These are phyloP conservation scores for Ceratocystis albifundus DNA, from an alignment of 2,329 filamentous ascomycete species.

Conservation along the genomic window DNA sequence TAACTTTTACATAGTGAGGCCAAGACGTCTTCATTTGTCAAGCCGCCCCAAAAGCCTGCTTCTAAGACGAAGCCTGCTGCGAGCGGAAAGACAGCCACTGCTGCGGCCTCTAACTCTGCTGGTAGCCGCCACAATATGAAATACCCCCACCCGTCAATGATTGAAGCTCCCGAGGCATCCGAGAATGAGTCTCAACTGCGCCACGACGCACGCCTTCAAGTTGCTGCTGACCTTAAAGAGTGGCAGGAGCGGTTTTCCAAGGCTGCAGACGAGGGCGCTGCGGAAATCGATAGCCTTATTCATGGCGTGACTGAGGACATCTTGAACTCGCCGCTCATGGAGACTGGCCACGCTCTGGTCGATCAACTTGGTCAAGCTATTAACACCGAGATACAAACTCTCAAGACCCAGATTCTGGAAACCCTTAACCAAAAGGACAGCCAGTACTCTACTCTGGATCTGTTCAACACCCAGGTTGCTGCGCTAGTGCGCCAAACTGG, in stretches of 20 bases:
- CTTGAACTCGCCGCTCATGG: constrained; percentile 35
- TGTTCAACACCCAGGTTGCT: constrained; percentile 35
- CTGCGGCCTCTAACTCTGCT: constrained; percentile 28
- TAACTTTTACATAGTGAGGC: constrained; percentile 8
- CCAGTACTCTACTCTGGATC: constrained; percentile 34
- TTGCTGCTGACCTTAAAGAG: constrained; percentile 63
- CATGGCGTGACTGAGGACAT: constrained; percentile 40
- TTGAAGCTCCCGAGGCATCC: constrained; percentile 37
- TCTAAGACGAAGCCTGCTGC: constrained; percentile 25
- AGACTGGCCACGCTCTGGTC: constrained; percentile 56
- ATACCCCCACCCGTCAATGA: constrained; percentile 25
- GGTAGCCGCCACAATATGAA: constrained; percentile 9
- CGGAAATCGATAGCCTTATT: constrained; percentile 59
- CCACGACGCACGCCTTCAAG: constrained; percentile 50
- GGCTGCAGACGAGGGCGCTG: constrained; percentile 68
- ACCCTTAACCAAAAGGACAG: constrained; percentile 48
- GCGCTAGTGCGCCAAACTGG: constrained; percentile 53
- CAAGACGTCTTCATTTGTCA: constrained; percentile 22
- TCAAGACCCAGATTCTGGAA: constrained; percentile 49
- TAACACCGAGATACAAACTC: constrained; percentile 48
- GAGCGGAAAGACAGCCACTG: constrained; percentile 22
- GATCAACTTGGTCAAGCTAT: constrained; percentile 56
- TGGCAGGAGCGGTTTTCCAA: constrained; percentile 86
- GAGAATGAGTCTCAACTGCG: constrained; percentile 43
- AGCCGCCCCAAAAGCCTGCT: constrained; percentile 24